Evolutionary conservation across 305 asterid genomes (phyloP), one percentile per base, ranked within the genome.

Genomic region (Rubia balearica): DNA sequence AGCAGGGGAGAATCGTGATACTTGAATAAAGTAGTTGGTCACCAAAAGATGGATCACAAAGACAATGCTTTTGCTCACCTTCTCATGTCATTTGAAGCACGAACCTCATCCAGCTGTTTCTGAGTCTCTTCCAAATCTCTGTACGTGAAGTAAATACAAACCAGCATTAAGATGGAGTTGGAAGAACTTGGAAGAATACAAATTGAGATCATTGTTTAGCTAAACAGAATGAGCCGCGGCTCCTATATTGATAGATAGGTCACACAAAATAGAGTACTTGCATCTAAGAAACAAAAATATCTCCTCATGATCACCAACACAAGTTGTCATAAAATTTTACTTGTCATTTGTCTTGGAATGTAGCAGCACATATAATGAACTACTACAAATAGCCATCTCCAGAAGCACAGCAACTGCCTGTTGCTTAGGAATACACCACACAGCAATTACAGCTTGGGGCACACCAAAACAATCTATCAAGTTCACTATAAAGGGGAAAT

Each of bases 41-140:
- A 7, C 36, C 70, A 21, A 49, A 43, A 55, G 36, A 3, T 73
- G 21, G 7, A 41, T 17, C 22, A 42, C 36, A 19, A 10, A 24
- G 51, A 33, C 66, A 30, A 41, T 0, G 0, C 19, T n/a, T 51
- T 21, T 56, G 33, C 49, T 22, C 65, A 75, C 79, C 75, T 75
- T 43, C 55, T 70, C 65, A 64, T 36, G 10, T 75, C 72, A 13
- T 56, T 74, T 16, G 66, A 69, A 56, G 48, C 74, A 21, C 75
- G 51, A 70, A 75, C 75, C 41, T 75, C 79, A 19, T 64, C 65
- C 55, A 75, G 60, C 49, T 75, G 79, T 57, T 65, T 75, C 72
- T 56, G 73, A 16, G 79, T 75, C 27, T 70, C 72, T 55, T 65
- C 79, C 72, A 75, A 57, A 27, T 75, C 79, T 27, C 79, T 75